Percentiles rank a stretch among this genome's conserved stretches.
These are phyloP conservation scores for Monascus purpureus DNA, from an alignment of 495 filamentous ascomycete species.

Conservation along the genomic window DNA sequence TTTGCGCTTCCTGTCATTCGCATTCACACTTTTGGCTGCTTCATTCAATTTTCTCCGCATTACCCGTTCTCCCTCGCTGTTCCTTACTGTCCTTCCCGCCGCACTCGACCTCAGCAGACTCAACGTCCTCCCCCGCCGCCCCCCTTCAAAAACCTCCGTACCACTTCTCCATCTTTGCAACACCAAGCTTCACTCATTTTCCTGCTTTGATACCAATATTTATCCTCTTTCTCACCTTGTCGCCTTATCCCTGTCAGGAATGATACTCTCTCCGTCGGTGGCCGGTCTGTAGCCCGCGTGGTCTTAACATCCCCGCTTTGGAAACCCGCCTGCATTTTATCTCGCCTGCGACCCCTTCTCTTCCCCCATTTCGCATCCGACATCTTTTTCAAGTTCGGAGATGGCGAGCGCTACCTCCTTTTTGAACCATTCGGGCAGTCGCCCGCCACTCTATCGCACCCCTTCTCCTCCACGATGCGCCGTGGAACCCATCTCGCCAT, in stretches of 20 bases:
- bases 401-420: conserved; percentile 37
- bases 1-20: too few relatives aligned
- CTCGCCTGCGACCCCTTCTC: conserved; percentile 12
- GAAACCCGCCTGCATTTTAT: conserved; percentile 23
- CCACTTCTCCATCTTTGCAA: too few relatives aligned
- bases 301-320: conserved; percentile 34
- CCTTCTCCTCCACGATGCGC: conserved; percentile 41
- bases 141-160: too few relatives aligned
- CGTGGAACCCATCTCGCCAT: conserved; percentile 38
- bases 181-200: conserved; percentile 7
- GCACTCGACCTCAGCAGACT: conserved; percentile 17
- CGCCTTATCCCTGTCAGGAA: conserved; percentile 26
- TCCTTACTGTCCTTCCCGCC: conserved; percentile 21
- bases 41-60: conserved; percentile 3
- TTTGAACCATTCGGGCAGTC: conserved; percentile 21
- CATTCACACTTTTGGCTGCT: too few relatives aligned
- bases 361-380: conserved; percentile 4
- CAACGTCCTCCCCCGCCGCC: conserved; percentile 22
- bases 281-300: conserved; percentile 35
- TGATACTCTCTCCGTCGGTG: conserved; percentile 31
- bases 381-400: conserved; percentile 7
- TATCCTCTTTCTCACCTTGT: conserved; percentile 15
- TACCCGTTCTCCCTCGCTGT: conserved; percentile 4
- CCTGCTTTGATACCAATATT: too few relatives aligned
- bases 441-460: conserved; percentile 37